Base-by-base conservation (phyloP, 2,329 filamentous ascomycete species). In the Eutypa lata region DNA sequence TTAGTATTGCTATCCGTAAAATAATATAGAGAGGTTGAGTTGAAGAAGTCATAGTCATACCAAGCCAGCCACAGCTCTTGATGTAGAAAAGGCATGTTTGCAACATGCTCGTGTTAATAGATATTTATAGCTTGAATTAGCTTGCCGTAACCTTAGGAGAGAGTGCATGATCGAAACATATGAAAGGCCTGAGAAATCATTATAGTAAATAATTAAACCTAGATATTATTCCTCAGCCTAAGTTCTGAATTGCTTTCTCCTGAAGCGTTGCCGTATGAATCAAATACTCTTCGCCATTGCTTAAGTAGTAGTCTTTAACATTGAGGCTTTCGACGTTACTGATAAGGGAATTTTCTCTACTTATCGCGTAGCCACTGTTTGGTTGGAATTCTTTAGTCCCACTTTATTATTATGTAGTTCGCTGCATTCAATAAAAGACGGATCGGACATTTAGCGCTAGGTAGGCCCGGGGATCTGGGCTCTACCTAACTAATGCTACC, bases 51-150 rank as follows among this genome's bases (percentile, higher is more conserved):
- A 26, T 24, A 24, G 13, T 47, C 51, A 43, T 51, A 51, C 52
- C 21, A 24, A 26, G 7, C 54, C 48, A 10, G 58, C 52, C 2
- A 48, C 47, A 19, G 57, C 51, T 22, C 53, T 51, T 7, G 51
- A 53, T 26, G 64, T 66, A 49, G 61, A 59, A 47, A 67, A 66
- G 46, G 56, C 60, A 62, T 64, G 54, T 38, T 45, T 57, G 45
- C 52, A 54, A 53, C 44, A 50, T 49, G 52, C 46, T 26, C 42
- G 22, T 11, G 22, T 16, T 24, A 45, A 26, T 21, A 49, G 55
- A 50, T 48, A 31, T 51, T 53, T 48, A 46, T 38, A 58, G 60
- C 62, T 59, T 51, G 59, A 55, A 51, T 54, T 65, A 60, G 61
- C 62, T 54, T 55, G 56, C 53, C 59, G 47, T 53, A 49, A 50